Conservation (phyloP, 139 green algal genomes). For the Eudorina sp. region DNA sequence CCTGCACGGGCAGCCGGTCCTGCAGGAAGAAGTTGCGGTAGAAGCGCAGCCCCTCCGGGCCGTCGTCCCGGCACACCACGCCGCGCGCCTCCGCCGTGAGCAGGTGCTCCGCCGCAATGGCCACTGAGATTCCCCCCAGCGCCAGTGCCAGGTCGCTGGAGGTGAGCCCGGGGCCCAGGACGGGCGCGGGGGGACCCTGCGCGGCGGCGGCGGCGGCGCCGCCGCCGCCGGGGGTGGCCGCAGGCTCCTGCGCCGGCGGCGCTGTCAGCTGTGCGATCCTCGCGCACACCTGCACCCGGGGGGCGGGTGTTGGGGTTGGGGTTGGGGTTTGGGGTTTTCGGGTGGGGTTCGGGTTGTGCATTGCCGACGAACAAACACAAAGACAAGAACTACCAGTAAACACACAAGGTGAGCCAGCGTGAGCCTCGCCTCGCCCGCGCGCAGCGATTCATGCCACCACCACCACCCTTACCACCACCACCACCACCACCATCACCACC, state of each 20-base stretch:
- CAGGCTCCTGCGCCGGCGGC: background rate
- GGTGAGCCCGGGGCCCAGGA: constrained; percentile 71
- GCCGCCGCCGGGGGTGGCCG: background rate
- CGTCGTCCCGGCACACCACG: constrained; percentile 92
- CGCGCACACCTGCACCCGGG: constrained; percentile 33
- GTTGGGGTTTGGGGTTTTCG: background rate
- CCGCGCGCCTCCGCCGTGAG: constrained; percentile 81
- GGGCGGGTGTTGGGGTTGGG: background rate
- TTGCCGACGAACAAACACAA: no score
- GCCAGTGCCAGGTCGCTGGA: constrained; percentile 69
- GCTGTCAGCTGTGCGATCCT: constrained; percentile 25
- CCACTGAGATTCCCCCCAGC: constrained; percentile 67
- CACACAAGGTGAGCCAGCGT: no score
- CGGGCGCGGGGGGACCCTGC: background rate
- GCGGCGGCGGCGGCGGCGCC: background rate
- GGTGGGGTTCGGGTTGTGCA: no score
- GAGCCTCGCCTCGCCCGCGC: no score
- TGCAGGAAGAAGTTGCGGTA: constrained; percentile 92
- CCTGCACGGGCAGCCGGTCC: constrained; percentile 23
- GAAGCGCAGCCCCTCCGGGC: constrained; percentile 88
- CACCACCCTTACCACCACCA: no score
- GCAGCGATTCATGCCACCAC: no score
- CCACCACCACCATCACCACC: no score
- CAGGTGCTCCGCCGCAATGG: constrained; percentile 90
- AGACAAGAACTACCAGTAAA: no score